Evolutionary conservation across 1,139 yeast genomes (phyloP).

Genomic region (Pneumocystis sp.): DNA sequence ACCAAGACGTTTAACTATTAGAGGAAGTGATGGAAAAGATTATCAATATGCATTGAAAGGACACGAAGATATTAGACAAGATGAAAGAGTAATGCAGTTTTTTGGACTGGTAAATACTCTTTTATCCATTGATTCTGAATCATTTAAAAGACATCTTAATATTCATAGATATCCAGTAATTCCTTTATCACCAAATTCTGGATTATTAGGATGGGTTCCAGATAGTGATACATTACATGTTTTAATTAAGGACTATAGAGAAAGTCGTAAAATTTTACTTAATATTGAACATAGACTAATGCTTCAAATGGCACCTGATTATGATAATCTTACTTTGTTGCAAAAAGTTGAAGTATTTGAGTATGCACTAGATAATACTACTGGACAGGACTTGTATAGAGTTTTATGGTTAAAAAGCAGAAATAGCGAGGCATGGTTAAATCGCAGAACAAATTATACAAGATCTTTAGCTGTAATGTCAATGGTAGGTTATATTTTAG

Average conservation of each 20-base stretch:
- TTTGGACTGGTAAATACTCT: conserved; percentile 90
- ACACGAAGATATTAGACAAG: conserved; percentile 96
- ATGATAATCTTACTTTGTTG: conserved; percentile 70
- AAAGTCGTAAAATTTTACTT: conserved; percentile 70
- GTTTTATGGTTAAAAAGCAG: conserved; percentile 92
- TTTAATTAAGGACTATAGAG: conserved; percentile 80
- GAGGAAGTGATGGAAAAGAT: conserved; percentile 84
- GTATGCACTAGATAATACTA: conserved; percentile 83
- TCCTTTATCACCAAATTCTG: conserved; percentile 95
- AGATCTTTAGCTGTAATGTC: conserved; percentile 96
- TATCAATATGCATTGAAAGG: conserved; percentile 76
- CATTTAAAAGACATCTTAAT: conserved; percentile 88
- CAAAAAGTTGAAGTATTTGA: conserved; percentile 95
- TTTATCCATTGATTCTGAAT: conserved; percentile 78
- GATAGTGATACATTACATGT: conserved; percentile 95
- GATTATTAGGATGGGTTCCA: conserved; percentile 92
- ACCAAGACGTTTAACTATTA: conserved; percentile 66
- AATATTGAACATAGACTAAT: conserved; percentile 91
- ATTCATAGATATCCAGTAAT: conserved; percentile 86
- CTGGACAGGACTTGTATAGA: conserved; percentile 91
- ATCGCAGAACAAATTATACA: conserved; percentile 89
- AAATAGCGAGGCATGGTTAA: conserved; percentile 95
- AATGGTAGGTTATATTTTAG: conserved; percentile 92
- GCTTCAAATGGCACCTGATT: conserved; percentile 97
- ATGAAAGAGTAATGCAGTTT: conserved; percentile 91